Evolutionary conservation across 2,329 filamentous ascomycete species (phyloP), one percentile per base, ranked within the genome.

Genomic region (Pezicula rhizophila): DNA sequence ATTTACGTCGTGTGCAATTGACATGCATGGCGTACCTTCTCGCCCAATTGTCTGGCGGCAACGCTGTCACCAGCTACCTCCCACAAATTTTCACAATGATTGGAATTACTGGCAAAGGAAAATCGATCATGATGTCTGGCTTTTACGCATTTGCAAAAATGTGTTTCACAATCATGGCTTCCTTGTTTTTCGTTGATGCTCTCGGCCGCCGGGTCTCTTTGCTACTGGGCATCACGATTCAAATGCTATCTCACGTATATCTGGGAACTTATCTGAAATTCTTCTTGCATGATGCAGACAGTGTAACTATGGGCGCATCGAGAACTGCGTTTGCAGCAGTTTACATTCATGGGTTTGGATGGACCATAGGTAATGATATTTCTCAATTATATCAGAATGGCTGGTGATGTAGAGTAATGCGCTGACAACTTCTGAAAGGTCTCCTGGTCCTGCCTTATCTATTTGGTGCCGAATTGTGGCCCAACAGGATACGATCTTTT

Each of bases 291-390:
- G 7, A 43, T 8, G 26, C 15, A 60, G 57, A 50, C 56, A 48
- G 47, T 46, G 58, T 65, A 4, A 47, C 64, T 4, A 47, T 53
- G 1, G 55, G 54, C 1, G 61, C 70, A 4, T 66, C 64, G 0
- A 56, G 69, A 28, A 69, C 57, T 0, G 72, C 71, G 3, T 65
- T 75, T 18, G 71, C 70, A 0, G 65, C 68, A 2, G 66, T 75
- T 17, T 75, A 70, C 42, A 57, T 73, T 7, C 71, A 75, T 45
- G 71, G 63, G 0, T 71, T 75, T 41, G 72, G 70, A 4, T 75
- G 71, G 52, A 64, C 66, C 15, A 62, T 67, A 18, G 67, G 66
- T 55, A 62, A 62, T 54, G 63, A 63, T 26, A 18, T 15, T 20
- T 4, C 20, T 10, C 20, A 28, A n/a, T 7, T 4, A 12, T 31